These are phyloP conservation scores for Leccinum pallidistipes DNA, from an alignment of 1,284 basidiomycete genomes.

Conservation along the genomic window DNA sequence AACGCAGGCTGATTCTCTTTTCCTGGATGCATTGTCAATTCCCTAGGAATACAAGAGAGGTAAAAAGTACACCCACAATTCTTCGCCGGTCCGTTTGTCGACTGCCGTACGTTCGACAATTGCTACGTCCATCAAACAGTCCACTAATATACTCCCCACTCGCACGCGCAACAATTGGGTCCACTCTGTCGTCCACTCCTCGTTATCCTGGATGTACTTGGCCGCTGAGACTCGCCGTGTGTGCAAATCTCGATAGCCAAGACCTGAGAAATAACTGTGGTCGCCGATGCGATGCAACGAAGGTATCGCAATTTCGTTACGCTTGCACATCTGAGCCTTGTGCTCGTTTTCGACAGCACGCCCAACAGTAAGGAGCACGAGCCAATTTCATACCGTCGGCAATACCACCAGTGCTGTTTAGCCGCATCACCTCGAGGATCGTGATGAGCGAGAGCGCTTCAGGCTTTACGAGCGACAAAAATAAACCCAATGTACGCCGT, in stretches of 20 bases:
- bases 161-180: constrained; percentile 74
- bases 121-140: constrained; percentile 83
- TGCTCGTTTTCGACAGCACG: constrained; percentile 88
- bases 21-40: constrained; percentile 38
- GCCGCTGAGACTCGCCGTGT: constrained; percentile 59
- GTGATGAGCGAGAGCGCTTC: constrained; percentile 87
- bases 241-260: constrained; percentile 58
- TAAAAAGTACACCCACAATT: constrained; percentile 46
- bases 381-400: constrained; percentile 90
- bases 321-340: constrained; percentile 79
- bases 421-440: constrained; percentile 88
- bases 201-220: constrained; percentile 61
- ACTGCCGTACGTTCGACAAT: constrained; percentile 66
- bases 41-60: not conserved
- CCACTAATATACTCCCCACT: constrained; percentile 83
- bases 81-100: constrained; percentile 57
- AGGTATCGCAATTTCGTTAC: constrained; percentile 59
- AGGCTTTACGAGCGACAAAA: constrained; percentile 74
- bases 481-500: constrained; percentile 47
- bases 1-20: constrained; percentile 89
- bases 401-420: constrained; percentile 78
- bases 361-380: constrained; percentile 79
- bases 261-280: constrained; percentile 53
- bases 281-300: constrained; percentile 37
- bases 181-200: constrained; percentile 82